Evolutionary conservation across 2,329 filamentous ascomycete genomes (phyloP), one percentile per base, ranked within the genome.

Genomic region (Alternaria novae-zelandiae): DNA sequence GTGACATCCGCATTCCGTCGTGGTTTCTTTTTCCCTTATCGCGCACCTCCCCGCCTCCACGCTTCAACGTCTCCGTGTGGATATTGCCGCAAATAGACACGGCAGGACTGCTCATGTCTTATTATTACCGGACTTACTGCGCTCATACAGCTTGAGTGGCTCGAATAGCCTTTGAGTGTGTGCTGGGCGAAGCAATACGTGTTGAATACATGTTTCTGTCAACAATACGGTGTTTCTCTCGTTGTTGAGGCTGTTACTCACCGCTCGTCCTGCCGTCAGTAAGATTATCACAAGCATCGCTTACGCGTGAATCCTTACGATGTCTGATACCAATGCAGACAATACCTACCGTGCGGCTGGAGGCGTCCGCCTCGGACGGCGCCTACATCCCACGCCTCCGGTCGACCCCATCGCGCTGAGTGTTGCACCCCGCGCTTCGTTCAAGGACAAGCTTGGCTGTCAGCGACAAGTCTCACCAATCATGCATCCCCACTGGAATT

Each of bases 351-450:
- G 15, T 44, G 25, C 58, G 59, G 59, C 49, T 56, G 46, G 51
- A 59, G 47, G 56, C 59, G 63, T 28, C 51, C 30, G 51, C 50
- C 50, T 51, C 47, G 30, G 47, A 17, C 26, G 2, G 47, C 44
- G 50, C 59, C 50, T 43, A 41, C 36, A 41, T 41, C 36, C 36
- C 36, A 41, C 36, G 28, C 46, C 21, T 28, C 44, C 32, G 43
- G 36, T 44, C 30, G 3, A 36, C 30, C 26, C 26, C 26, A 32
- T 25, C 25, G n/a, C 25, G 21, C 53, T 54, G 58, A 49, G 47
- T 61, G 63, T 46, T 20, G 15, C 36, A 54, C 59, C 57, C 61
- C 64, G 46, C 56, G 57, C 43, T 12, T 28, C 43, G 11, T 53
- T 26, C 25, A 57, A 47, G 54, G 25, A 61, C 60, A 54, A 32